Base-by-base conservation (phyloP, 805 yeast genomes). In the Starmerella tilneyi region DNA sequence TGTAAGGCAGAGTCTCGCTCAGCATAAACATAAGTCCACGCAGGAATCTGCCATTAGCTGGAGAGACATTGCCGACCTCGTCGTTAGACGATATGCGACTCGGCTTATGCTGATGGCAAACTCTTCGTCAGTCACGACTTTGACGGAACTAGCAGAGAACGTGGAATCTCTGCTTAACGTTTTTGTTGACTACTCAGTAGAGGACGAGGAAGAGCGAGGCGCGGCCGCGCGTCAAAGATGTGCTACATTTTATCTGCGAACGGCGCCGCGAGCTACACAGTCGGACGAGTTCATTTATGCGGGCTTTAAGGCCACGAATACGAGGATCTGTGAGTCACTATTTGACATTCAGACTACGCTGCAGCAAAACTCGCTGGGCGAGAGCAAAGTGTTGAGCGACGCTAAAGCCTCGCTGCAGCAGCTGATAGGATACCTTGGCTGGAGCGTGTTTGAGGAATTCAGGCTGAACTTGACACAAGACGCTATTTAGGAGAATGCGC, bases 61-160 rank as follows among this genome's bases (percentile, higher is more conserved):
- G 40, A 28, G 40, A 6, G 40, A 36, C 9, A 21, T 36, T 8
- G 40, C 40, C 3, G 40, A 36, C 7, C 40, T 36, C n/a, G 16
- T 36, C 5, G 40, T 36, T 1, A 15, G 40, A 15, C 15, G 40
- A 6, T 36, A 36, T 11, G 40, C 40, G 6, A 6, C 23, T n/a
- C 20, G 13, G 13, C 20, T 36, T n/a, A 5, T 21, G 20, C 8
- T 13, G 1, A 5, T 36, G 13, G 29, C 30, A 2, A 8, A 36
- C 15, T 4, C 30, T 19, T 5, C 40, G 12, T 7, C 12, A 9
- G 11, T 7, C 12, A 16, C 29, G 21, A 36, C 30, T 9, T 5
- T 11, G 15, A 22, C 3, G 9, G 22, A 8, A 9, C 11, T 23
- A 15, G 1, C 9, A 2, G 22, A 15, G 2, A 16, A 13, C 9